Conservation (phyloP, 139 green algal species). For the Tetradesmus lagerheimii region DNA sequence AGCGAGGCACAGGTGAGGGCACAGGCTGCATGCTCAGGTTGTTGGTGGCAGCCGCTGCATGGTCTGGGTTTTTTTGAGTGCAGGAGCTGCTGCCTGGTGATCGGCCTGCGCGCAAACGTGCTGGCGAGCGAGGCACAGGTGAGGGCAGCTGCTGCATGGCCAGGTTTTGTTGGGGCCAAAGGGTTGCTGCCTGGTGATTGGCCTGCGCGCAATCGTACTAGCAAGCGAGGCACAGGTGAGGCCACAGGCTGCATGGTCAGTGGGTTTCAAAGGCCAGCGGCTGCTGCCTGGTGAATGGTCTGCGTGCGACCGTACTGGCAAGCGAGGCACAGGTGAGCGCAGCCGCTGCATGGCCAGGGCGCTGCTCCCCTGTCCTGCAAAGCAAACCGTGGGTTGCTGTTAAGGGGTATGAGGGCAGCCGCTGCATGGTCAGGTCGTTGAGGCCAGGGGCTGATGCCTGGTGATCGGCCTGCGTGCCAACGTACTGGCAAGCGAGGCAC, state of each 20-base stretch:
- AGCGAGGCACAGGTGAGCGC: neutral
- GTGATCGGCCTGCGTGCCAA: conserved; percentile 34
- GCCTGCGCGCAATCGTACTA: conserved; percentile 26
- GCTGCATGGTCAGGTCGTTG: too few species aligned
- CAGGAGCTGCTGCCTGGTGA: neutral
- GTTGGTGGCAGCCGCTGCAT: too few species aligned
- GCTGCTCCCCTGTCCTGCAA: too few species aligned
- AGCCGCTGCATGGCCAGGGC: too few species aligned
- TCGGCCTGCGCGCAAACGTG: too few species aligned
- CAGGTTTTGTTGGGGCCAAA: too few species aligned
- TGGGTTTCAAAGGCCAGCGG: neutral
- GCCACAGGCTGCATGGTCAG: neutral
- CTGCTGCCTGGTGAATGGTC: neutral
- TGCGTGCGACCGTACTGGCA: neutral
- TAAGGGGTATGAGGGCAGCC: too few species aligned
- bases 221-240: conserved; percentile 13
- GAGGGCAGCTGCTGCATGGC: too few species aligned
- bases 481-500: neutral
- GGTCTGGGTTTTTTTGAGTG: neutral
- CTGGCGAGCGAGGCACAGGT: too few species aligned
- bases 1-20: neutral
- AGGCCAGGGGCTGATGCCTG: conserved; percentile 37
- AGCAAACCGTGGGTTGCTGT: too few species aligned
- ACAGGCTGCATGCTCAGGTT: too few species aligned
- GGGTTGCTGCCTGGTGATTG: conserved; percentile 45